Evolutionary conservation across 306 rosid genomes (phyloP), one percentile per base, ranked within the genome.

Genomic region (Quercus gilva): DNA sequence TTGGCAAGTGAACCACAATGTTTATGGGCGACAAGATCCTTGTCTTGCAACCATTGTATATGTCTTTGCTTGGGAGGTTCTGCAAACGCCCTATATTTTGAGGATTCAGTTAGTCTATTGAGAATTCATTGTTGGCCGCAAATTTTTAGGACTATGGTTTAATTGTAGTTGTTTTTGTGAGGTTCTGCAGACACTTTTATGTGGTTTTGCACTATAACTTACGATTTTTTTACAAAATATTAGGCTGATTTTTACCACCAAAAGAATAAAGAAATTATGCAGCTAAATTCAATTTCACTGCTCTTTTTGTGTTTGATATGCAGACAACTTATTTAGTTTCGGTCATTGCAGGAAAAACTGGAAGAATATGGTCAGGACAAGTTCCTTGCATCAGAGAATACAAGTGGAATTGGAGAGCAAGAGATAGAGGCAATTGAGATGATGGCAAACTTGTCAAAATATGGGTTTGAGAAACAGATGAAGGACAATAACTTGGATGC

Each of bases 381-480:
- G 1, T 74, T 92, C 9, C 18, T 88, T 13, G 77, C 69, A 28
- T 81, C 92, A 1, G 86, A 90, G 80, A 74, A 56, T 64, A 87
- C 93, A 9, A 86, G 10, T 3, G 93, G 93, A 17, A 18, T 87
- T 75, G 90, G 89, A 4, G 25, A 85, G 20, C 20, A 18, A 19
- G 86, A 84, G 77, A 73, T 64, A 17, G 80, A 71, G 20, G 89
- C 87, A 29, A 5, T 88, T 56, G 29, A 61, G 77, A 80, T 2
- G 53, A 49, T 90, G 79, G 81, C 70, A 15, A 73, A 80, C 58
- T 20, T 81, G 70, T 82, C 91, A 23, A 37, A 55, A 18, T 31
- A 81, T 58, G 94, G 97, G 20, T 87, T 86, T 76, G 92, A 75
- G 81, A 86, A 84, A 26, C 13, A 85, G 17, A 77, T 87, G 85